Base-by-base conservation (phyloP, 176 grass and related monocot species). In the Microstegium vimineum region DNA sequence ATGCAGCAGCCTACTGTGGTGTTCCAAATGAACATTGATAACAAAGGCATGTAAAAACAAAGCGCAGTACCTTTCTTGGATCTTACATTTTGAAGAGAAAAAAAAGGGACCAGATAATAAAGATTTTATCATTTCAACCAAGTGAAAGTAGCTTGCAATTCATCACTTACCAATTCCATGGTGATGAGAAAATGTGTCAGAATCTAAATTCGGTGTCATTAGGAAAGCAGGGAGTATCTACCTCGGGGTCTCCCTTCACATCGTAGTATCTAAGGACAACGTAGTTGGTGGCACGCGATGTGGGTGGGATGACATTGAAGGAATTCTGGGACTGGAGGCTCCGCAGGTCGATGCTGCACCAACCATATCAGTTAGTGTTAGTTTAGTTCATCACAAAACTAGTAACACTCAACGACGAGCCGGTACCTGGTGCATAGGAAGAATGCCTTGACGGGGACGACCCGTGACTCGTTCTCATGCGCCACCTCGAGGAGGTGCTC, bases 361-460 rank as follows among this genome's bases (percentile, higher is more conserved):
- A 30, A 28, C 0, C 13, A 62, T 10, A 11, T 47, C 14, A 22
- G 49, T 56, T 5, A n/a, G n/a, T n/a, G n/a, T n/a, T n/a, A n/a
- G n/a, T n/a, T n/a, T n/a, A 69, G 14, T 69, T 23, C 20, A 34
- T 8, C 60, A 56, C 33, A 27, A 36, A 17, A 25, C 20, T 6
- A 5, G 9, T n/a, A n/a, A 45, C 42, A 11, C 42, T 46, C 18
- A 56, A 56, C 49, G n/a, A n/a, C n/a, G 3, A 36, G 4, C 14
- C 10, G 15, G 5, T 54, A 95, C 96, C 96, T 95, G 80, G 93
- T 98, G 75, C 90, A 95, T 57, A 94, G 87, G 81, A 98, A 98
- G 91, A 93, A 98, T 12, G 96, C 96, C 84, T 98, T 98, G 38
- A 95, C 90, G 78, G 96, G 90, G 68, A 98, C 85, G 59, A 95